Percentiles rank a stretch among this genome's conserved stretches.
Evolutionary conservation across 208 protist species (phyloP).

Genomic region (Porcisia hertigi): DNA sequence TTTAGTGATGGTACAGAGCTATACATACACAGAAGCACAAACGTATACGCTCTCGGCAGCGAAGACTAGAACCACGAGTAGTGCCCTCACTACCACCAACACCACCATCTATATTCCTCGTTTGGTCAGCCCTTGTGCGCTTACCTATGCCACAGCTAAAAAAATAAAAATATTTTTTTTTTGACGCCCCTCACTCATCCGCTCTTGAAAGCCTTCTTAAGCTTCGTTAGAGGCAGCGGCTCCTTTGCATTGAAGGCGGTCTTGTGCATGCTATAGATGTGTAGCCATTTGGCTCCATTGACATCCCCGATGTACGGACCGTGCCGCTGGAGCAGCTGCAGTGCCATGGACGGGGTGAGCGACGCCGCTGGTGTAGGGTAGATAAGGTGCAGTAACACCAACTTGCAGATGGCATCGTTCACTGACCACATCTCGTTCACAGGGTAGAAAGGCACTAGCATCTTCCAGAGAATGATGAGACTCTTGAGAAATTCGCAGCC

Average conservation of each 20-base stretch:
- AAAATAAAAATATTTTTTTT: too few relatives aligned
- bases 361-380: constrained; percentile 17
- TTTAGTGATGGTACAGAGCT: too few relatives aligned
- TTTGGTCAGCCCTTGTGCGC: background rate
- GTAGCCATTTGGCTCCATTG: constrained; percentile 43
- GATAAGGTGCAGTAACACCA: constrained; percentile 56
- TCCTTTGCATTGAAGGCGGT: constrained; percentile 33
- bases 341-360: constrained; percentile 32
- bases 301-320: constrained; percentile 54
- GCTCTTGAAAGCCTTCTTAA: constrained; percentile 57
- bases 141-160: background rate
- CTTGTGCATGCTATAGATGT: constrained; percentile 54
- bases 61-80: too few relatives aligned
- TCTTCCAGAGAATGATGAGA: constrained; percentile 49
- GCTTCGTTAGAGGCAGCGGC: constrained; percentile 44
- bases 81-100: too few relatives aligned
- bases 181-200: background rate
- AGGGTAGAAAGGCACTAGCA: constrained; percentile 79
- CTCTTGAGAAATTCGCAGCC: constrained; percentile 59
- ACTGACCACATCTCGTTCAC: constrained; percentile 79
- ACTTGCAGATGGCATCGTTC: constrained; percentile 65
- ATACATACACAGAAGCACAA: background rate
- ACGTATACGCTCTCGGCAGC: background rate
- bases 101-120: too few relatives aligned
- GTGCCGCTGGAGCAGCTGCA: constrained; percentile 62